Conservation (phyloP, 2,329 filamentous ascomycete genomes). For the Phaeosphaeriaceae sp. region DNA sequence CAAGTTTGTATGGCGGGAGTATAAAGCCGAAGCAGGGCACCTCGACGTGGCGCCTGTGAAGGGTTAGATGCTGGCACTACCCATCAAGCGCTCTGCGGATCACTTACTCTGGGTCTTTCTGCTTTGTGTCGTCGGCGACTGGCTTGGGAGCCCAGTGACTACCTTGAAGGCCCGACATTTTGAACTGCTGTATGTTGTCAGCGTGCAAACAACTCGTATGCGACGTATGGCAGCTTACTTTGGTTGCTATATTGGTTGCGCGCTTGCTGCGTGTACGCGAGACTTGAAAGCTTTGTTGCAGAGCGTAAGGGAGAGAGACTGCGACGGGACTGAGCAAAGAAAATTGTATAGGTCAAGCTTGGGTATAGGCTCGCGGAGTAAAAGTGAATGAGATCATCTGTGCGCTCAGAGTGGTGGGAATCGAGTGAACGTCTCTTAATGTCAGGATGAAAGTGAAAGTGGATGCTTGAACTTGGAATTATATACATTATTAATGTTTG, state of each 20-base stretch:
- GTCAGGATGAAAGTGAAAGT: not conserved
- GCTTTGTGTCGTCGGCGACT: not conserved
- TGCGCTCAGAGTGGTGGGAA: not conserved
- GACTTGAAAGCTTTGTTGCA: not conserved
- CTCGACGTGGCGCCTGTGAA: not conserved
- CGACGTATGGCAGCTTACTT: too few relatives aligned
- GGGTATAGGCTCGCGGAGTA: not conserved
- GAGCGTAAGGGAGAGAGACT: not conserved
- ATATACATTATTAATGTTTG: not conserved
- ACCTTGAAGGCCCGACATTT: not conserved
- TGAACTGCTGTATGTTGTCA: not conserved
- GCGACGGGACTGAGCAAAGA: not conserved
- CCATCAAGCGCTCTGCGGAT: not conserved
- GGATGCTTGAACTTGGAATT: not conserved
- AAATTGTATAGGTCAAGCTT: not conserved
- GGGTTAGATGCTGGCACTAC: not conserved
- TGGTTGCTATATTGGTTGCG: not conserved
- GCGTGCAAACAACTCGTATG: too few relatives aligned
- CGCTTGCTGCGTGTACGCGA: not conserved
- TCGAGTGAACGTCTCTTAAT: too few relatives aligned
- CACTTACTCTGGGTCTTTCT: not conserved
- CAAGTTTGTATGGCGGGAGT: not conserved
- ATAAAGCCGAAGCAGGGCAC: slow-evolving; percentile 3
- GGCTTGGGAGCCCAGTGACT: not conserved
- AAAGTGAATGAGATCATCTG: not conserved